A percentile compares a stretch with the other conserved stretches of the same genome.
These are phyloP conservation scores for Roridomyces roridus DNA, from an alignment of 768 basidiomycete species.

Conservation along the genomic window DNA sequence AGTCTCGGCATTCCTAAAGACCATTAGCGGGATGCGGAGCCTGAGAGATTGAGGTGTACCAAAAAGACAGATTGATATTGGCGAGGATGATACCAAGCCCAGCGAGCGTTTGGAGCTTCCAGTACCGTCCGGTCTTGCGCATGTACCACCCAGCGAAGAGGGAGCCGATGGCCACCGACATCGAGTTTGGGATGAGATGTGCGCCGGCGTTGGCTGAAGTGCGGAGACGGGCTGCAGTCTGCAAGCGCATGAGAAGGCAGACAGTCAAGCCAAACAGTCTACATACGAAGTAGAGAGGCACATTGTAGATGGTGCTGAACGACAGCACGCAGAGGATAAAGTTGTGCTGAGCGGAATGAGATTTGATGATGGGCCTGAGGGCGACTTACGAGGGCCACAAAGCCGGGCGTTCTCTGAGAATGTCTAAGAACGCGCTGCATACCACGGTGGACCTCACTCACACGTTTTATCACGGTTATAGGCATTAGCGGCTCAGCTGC, in stretches of 20 bases:
- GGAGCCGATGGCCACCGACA: slow-evolving; percentile 65
- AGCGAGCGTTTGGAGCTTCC: slow-evolving; percentile 9
- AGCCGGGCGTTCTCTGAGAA: slow-evolving; percentile 59
- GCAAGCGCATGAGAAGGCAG: too few species aligned
- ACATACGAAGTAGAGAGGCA: slow-evolving; percentile 72
- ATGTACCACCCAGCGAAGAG: slow-evolving; percentile 65
- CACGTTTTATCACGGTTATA: slow-evolving; percentile 34
- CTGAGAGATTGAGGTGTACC: not conserved
- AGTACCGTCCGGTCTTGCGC: slow-evolving; percentile 17
- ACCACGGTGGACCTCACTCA: too few species aligned
- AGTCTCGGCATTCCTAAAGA: slow-evolving; percentile 14
- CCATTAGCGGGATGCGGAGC: not conserved
- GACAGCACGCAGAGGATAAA: slow-evolving; percentile 9
- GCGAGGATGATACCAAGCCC: slow-evolving; percentile 3
- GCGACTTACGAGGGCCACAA: slow-evolving; percentile 25
- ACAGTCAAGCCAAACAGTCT: too few species aligned
- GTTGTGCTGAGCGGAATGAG: slow-evolving; percentile 12
- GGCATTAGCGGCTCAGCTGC: slow-evolving; percentile 75
- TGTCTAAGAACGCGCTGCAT: too few species aligned
- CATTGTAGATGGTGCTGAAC: slow-evolving; percentile 59
- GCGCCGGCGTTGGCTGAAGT: slow-evolving; percentile 60
- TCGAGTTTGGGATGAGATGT: slow-evolving; percentile 72
- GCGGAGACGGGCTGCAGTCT: slow-evolving; percentile 29
- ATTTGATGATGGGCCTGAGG: too few species aligned
- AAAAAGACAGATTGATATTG: not conserved